Conservation (phyloP, 2,329 filamentous ascomycete genomes). For the Myrmaecium sp. region DNA sequence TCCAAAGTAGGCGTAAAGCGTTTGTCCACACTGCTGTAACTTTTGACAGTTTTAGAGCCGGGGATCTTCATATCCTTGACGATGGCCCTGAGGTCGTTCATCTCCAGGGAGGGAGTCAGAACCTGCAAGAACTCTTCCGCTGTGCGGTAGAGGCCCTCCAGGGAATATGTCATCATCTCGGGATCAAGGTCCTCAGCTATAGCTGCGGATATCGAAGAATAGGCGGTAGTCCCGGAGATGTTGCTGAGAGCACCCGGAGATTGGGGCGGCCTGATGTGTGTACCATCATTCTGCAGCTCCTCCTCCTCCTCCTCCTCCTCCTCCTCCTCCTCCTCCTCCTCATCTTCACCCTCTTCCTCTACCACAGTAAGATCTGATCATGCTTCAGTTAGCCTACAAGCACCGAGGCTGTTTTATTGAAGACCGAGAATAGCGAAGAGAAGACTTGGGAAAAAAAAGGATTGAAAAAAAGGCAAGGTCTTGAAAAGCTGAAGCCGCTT, state of each 20-base stretch:
- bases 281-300: background rate
- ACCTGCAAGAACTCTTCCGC: constrained; percentile 14
- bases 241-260: constrained; percentile 23
- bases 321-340: background rate
- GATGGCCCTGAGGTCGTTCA: background rate
- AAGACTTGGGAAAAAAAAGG: background rate
- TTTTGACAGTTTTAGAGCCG: constrained; percentile 22
- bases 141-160: constrained; percentile 20
- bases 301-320: constrained; percentile 1
- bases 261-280: constrained; percentile 6
- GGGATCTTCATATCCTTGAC: constrained; percentile 10
- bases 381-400: too few species aligned
- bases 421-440: too few species aligned
- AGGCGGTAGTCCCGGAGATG: constrained; percentile 30
- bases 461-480: background rate
- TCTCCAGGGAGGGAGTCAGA: constrained; percentile 9
- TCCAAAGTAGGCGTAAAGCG: constrained; percentile 18
- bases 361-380: constrained; percentile 5
- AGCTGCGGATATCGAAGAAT: constrained; percentile 27
- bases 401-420: too few species aligned
- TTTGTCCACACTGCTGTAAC: constrained; percentile 17
- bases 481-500: background rate
- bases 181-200: constrained; percentile 25
- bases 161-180: constrained; percentile 23
- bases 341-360: constrained; percentile 6